A percentile compares a stretch with the other conserved stretches of the same genome.
These are phyloP conservation scores for Phytophthora podocarpi DNA, from an alignment of 352 stramenopile species.

Conservation along the genomic window DNA sequence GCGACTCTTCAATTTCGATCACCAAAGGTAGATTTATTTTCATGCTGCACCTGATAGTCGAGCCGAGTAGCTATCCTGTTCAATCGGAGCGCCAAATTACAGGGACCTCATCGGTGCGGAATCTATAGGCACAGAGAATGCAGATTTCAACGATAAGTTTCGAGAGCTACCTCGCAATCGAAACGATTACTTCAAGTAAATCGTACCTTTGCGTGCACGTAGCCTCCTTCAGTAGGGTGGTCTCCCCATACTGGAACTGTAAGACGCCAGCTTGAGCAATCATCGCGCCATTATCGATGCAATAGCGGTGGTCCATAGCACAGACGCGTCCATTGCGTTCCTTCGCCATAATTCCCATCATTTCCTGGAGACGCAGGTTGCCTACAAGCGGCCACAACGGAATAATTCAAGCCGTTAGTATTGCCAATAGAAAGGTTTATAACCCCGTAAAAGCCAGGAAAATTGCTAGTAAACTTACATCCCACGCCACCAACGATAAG, in stretches of 20 bases:
- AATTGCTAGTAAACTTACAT: conserved; percentile 79
- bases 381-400: conserved; percentile 21
- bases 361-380: conserved; percentile 92
- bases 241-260: conserved; percentile 94
- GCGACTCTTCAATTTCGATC: conserved; percentile 18
- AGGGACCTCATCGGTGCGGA: conserved; percentile 97
- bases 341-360: conserved; percentile 98
- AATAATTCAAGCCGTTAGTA: not conserved
- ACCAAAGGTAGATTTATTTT: conserved; percentile 21
- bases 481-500: conserved; percentile 99
- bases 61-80: not conserved
- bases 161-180: not conserved
- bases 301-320: conserved; percentile 99
- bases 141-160: not conserved
- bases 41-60: not conserved
- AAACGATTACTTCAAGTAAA: not conserved
- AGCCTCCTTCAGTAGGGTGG: conserved; percentile 91
- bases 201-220: conserved; percentile 94
- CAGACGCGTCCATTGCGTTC: conserved; percentile 95
- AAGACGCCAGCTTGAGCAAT: conserved; percentile 99
- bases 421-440: too few species aligned
- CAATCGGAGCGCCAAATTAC: conserved; percentile 95
- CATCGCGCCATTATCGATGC: conserved; percentile 99
- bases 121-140: conserved; percentile 54
- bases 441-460: too few species aligned